Percentiles rank a stretch among this genome's conserved stretches.
Conservation (phyloP, 1,139 yeast genomes). For the Candida albicans region DNA sequence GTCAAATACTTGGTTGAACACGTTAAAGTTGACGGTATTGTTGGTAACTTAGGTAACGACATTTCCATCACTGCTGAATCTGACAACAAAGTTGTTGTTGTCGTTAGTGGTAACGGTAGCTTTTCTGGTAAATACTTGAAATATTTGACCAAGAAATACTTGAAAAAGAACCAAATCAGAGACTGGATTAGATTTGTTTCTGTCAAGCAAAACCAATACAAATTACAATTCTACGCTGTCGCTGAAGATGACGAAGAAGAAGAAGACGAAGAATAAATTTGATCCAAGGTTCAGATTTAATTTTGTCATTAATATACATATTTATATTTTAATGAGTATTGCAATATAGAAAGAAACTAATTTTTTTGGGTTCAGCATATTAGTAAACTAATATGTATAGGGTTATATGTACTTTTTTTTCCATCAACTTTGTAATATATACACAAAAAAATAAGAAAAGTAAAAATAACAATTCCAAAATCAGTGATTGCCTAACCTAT, state of each 20-base stretch:
- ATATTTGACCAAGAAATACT: constrained; percentile 99
- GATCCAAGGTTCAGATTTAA: no score
- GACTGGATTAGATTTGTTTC: constrained; percentile 99
- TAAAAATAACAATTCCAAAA: no score
- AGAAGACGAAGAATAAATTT: constrained; percentile 75
- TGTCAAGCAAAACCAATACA: constrained; percentile 93
- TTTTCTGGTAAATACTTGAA: constrained; percentile 99
- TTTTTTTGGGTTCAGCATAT: no score
- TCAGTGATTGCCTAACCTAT: no score
- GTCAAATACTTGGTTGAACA: constrained; percentile 98
- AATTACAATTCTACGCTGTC: constrained; percentile 99
- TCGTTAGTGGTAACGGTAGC: constrained; percentile 87
- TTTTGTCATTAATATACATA: neutral
- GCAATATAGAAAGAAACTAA: no score
- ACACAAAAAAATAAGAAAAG: no score
- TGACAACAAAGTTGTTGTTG: constrained; percentile 83
- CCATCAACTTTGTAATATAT: no score
- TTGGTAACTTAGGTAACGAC: constrained; percentile 96
- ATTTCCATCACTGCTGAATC: constrained; percentile 86
- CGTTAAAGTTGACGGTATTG: constrained; percentile 97
- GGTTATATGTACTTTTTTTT: no score
- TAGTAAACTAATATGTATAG: no score
- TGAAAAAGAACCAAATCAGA: constrained; percentile 99
- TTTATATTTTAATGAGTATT: no score
- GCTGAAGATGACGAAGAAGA: constrained; percentile 87